Evolutionary conservation across 257 asterid genomes (phyloP), one percentile per base, ranked within the genome.

Genomic region (Scutellaria minor): DNA sequence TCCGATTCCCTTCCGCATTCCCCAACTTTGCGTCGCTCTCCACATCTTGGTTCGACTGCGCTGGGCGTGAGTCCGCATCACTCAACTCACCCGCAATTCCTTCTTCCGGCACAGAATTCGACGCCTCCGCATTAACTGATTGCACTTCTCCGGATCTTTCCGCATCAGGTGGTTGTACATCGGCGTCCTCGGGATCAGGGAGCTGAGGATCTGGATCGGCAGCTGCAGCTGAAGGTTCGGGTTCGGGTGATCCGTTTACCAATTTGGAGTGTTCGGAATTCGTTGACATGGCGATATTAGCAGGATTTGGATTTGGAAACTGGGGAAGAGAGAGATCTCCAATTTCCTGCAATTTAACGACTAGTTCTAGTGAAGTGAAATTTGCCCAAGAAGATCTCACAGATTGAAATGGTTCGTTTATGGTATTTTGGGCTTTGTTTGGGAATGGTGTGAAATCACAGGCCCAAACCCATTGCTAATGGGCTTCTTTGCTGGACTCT

Each of bases 1-100:
- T 87, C 74, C 92, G 85, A 82, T 77, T 90, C 37, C 93, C 97
- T 69, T 89, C 90, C 57, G 74, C 84, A 11, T 78, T 78, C 41
- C 63, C 72, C 61, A 83, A 79, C 83, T 83, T 83, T 69, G 88
- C 75, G 55, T 75, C 80, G 56, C 76, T 64, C 74, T 40, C 81
- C 59, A 54, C 69, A 55, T 59, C 87, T 65, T 69, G 77, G 52
- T 60, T 53, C 71, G 82, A 62, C 72, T 76, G 80, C 72, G 68
- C 75, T 4, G 66, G 76, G 12, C 69, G 72, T 44, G 78, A 41
- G 55, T 75, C 85, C 44, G 48, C 85, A 31, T n/a, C 82, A 78
- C 69, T 79, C n/a, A 68, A 51, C 44, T 83, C 87, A 71, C 15
- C 60, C 48, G 83, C 39, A 72, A 75, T 65, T 68, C 66, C 83